These are phyloP conservation scores for Phytophthora pistaciae DNA, from an alignment of 352 stramenopile genomes.

Conservation along the genomic window DNA sequence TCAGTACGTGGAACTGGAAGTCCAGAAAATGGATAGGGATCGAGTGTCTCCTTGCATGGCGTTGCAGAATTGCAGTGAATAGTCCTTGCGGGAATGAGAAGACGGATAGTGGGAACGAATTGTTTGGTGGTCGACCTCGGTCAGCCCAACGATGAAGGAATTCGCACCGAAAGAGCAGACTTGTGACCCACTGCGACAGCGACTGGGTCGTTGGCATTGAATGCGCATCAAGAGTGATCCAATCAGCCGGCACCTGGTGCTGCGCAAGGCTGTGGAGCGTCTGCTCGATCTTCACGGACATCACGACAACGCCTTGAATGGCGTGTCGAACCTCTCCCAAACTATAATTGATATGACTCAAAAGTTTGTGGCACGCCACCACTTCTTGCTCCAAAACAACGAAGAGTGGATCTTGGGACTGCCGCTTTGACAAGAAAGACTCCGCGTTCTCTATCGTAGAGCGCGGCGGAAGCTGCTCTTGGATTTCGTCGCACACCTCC, in stretches of 20 bases:
- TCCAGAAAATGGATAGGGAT: slow-evolving; percentile 83
- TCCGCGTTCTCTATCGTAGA: slow-evolving; percentile 14
- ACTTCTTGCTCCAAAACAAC: slow-evolving; percentile 81
- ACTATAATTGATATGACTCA: slow-evolving; percentile 48
- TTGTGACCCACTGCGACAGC: slow-evolving; percentile 63
- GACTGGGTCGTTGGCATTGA: slow-evolving; percentile 43
- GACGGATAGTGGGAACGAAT: slow-evolving; percentile 64
- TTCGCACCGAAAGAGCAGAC: slow-evolving; percentile 60
- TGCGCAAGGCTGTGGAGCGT: slow-evolving; percentile 58
- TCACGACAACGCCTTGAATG: slow-evolving; percentile 61
- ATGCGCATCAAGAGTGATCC: slow-evolving; percentile 27
- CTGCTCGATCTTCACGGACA: slow-evolving; percentile 66
- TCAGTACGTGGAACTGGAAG: slow-evolving; percentile 78
- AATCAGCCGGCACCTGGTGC: slow-evolving; percentile 68
- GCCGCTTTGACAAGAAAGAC: background rate
- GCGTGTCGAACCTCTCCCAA: slow-evolving; percentile 63
- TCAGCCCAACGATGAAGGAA: slow-evolving; percentile 70
- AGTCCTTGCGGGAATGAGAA: slow-evolving; percentile 84
- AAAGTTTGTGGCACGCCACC: slow-evolving; percentile 52
- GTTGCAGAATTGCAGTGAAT: slow-evolving; percentile 83
- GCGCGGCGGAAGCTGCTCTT: slow-evolving; percentile 26
- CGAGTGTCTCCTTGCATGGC: slow-evolving; percentile 69
- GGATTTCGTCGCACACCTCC: slow-evolving; percentile 28
- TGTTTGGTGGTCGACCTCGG: slow-evolving; percentile 27
- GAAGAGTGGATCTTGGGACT: slow-evolving; percentile 53